Base-by-base conservation (phyloP, 768 basidiomycete species). In the Chalciporus pseudorubinellus region DNA sequence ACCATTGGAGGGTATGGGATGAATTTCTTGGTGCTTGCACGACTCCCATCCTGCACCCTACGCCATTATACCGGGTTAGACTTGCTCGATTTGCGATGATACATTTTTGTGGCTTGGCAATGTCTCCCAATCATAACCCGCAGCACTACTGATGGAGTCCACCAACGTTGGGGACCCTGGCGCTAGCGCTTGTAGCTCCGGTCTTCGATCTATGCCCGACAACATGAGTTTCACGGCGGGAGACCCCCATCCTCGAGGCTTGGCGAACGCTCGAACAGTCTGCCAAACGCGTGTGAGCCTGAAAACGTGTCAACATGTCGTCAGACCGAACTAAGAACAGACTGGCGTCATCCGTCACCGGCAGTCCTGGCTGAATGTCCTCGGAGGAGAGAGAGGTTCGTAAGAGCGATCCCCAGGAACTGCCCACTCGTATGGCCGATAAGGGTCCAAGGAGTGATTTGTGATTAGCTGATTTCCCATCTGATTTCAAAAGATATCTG, bases 31-130 rank as follows among this genome's bases (percentile, higher is more conserved):
- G 31, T 31, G 5, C 31, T 36, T 36, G 29, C n/a, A n/a, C n/a
- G n/a, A n/a, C n/a, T n/a, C 33, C 13, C 16, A 34, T 34, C 13
- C 33, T 34, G 14, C 33, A 14, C 33, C 14, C 33, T 16, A 38
- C 6, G 4, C 52, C 55, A 39, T 39, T 24, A 11, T 20, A 24
- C 46, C 45, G 48, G 50, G 40, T 21, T 45, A 21, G 39, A 50
- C 1, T 50, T 48, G 46, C 48, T 40, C 28, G 40, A 43, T 51
- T 21, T 31, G 29, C 21, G 8, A 38, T 1, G 18, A 41, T 60
- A 20, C 60, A 53, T 65, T 57, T 20, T 18, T 52, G 58, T 60
- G 55, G 52, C 63, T 60, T 44, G 26, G 29, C 28, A 18, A 10
- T 21, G 18, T 36, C 18, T 16, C 31, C 24, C 39, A 51, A 36